These are phyloP conservation scores for Begonia peltatifolia DNA, from an alignment of 306 rosid species.

Conservation along the genomic window DNA sequence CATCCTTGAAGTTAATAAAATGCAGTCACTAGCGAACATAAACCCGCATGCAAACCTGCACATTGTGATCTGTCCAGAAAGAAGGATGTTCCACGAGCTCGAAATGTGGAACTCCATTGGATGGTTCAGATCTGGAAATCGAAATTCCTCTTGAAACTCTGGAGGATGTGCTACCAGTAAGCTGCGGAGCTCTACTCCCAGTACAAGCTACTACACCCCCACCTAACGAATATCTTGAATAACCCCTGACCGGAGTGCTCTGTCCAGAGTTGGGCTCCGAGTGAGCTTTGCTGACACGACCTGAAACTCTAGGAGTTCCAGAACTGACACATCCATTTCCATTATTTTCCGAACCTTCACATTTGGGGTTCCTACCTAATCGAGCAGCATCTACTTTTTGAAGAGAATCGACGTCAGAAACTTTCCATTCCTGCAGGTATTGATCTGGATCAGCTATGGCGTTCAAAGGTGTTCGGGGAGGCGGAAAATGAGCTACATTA, in stretches of 20 bases:
- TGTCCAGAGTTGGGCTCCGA: slow-evolving; percentile 73
- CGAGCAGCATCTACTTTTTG: slow-evolving; percentile 24
- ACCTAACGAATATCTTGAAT: slow-evolving; percentile 44
- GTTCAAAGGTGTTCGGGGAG: slow-evolving; percentile 65
- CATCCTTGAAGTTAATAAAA: slow-evolving; percentile 4
- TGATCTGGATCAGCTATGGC: slow-evolving; percentile 70
- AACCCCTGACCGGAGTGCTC: slow-evolving; percentile 44
- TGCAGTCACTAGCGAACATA: neutral
- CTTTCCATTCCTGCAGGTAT: slow-evolving; percentile 20
- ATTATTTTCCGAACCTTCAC: slow-evolving; percentile 18
- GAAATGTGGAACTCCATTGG: slow-evolving; percentile 34
- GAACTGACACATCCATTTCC: slow-evolving; percentile 13
- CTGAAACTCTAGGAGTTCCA: slow-evolving; percentile 27
- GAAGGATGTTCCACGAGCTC: slow-evolving; percentile 59
- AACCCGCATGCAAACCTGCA: slow-evolving; percentile 40
- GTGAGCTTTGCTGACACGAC: slow-evolving; percentile 26
- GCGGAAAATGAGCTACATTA: slow-evolving; percentile 34
- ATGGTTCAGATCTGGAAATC: slow-evolving; percentile 14
- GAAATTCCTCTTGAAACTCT: slow-evolving; percentile 21
- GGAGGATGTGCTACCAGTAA: slow-evolving; percentile 24
- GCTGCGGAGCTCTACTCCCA: slow-evolving; percentile 22
- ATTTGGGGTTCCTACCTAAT: slow-evolving; percentile 18
- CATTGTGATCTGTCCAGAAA: slow-evolving; percentile 89
- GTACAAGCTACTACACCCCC: slow-evolving; percentile 22
- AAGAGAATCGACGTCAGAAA: slow-evolving; percentile 19